Evolutionary conservation across 495 filamentous ascomycete species (phyloP).

Genomic region (Aspergillus leporis): DNA sequence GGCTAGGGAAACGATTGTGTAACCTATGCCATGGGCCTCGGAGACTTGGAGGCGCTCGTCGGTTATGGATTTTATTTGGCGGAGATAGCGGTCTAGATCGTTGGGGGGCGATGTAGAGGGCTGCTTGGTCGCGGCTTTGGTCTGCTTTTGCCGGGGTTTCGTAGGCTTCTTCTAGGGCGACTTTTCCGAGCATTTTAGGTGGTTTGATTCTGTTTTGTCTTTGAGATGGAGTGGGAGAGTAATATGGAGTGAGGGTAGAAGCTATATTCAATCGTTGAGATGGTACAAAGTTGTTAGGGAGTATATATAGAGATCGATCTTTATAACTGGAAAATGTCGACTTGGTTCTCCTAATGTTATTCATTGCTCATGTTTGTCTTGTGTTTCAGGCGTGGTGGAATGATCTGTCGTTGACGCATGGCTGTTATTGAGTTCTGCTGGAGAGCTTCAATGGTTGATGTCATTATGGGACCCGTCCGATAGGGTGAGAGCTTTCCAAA

Average conservation of each 20-base stretch:
- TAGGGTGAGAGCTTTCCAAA: not conserved
- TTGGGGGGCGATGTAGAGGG: slow-evolving; percentile 22
- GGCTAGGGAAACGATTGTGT: slow-evolving; percentile 48
- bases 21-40: slow-evolving; percentile 53
- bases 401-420: not conserved
- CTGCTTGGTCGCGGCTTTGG: slow-evolving; percentile 25
- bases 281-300: too few relatives aligned
- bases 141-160: slow-evolving; percentile 26
- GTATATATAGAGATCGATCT: too few relatives aligned
- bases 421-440: too few relatives aligned
- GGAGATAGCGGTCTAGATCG: slow-evolving; percentile 21
- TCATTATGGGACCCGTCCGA: not conserved
- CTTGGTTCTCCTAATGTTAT: too few relatives aligned
- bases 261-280: too few relatives aligned
- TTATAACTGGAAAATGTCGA: too few relatives aligned
- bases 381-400: too few relatives aligned
- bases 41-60: slow-evolving; percentile 40
- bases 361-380: too few relatives aligned
- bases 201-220: not conserved
- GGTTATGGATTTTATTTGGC: slow-evolving; percentile 38
- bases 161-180: slow-evolving; percentile 38
- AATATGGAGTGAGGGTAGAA: not conserved
- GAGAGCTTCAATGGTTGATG: not conserved
- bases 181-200: slow-evolving; percentile 37
- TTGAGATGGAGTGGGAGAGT: not conserved